phyloP scores from a whole-genome alignment of 257 asterid genomes.

The Lycium barbarum region DNA sequence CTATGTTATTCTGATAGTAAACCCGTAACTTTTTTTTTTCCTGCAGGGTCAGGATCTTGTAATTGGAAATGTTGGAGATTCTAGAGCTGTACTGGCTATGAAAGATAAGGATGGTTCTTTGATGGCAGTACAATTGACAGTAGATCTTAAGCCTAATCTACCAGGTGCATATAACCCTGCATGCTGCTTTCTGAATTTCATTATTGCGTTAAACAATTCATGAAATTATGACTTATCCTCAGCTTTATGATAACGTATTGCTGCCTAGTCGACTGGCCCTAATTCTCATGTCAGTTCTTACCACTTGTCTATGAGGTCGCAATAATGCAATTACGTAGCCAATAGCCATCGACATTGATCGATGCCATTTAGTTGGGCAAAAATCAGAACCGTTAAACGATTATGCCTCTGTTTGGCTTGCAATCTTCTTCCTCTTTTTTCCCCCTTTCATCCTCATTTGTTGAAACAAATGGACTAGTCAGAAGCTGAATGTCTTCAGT shows the following conservation, averaged over 20 bases:
- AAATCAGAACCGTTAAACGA: not conserved
- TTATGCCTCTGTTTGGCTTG: not conserved
- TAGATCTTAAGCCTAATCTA: conserved; percentile 29
- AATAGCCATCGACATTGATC: not conserved
- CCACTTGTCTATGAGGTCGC: not conserved
- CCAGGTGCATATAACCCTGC: not conserved
- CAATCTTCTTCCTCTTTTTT: not conserved
- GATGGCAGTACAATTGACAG: conserved; percentile 29
- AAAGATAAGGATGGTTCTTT: conserved; percentile 1
- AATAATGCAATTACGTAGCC: not conserved
- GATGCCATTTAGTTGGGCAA: not conserved
- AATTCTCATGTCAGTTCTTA: not conserved
- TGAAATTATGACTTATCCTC: not conserved
- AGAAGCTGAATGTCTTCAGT: not conserved
- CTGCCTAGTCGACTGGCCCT: not conserved
- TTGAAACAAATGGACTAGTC: too few relatives aligned
- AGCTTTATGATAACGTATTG: not conserved
- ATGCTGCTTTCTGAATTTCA: not conserved
- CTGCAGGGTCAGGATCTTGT: conserved; percentile 22
- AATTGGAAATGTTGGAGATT: conserved; percentile 30
- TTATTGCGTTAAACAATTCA: not conserved
- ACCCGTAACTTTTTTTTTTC: not conserved
- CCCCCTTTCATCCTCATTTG: not conserved
- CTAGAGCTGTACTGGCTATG: conserved; percentile 30
- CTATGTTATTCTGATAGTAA: not conserved